phyloP scores from a whole-genome alignment of 2,329 filamentous ascomycete genomes.

The Akanthomyces uredinophilus region DNA sequence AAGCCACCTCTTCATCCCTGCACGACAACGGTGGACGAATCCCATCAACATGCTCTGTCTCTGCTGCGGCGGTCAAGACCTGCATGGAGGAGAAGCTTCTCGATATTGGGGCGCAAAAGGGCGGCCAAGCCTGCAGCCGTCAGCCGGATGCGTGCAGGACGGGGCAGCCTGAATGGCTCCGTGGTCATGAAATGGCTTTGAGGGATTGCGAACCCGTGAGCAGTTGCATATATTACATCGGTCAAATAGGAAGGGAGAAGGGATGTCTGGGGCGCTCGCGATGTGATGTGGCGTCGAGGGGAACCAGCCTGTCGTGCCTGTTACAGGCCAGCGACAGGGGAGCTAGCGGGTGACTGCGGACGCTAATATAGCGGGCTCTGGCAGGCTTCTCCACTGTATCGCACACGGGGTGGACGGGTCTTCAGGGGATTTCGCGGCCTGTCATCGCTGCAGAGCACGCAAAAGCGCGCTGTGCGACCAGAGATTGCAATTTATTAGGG shows the following conservation, averaged over 20 bases:
- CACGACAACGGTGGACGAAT: no score
- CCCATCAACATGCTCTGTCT: neutral
- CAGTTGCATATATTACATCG: neutral
- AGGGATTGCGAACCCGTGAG: constrained; percentile 4
- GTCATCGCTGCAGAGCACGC: neutral
- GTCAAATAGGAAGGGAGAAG: neutral
- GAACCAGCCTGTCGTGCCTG: neutral
- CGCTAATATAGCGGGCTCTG: neutral
- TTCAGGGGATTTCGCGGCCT: neutral
- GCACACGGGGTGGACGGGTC: neutral
- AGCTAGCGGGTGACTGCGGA: neutral
- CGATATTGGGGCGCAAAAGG: neutral
- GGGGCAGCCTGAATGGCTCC: neutral
- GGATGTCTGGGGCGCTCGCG: neutral
- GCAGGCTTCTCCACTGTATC: neutral
- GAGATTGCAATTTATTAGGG: neutral
- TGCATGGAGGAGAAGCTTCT: neutral
- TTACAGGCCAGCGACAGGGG: constrained; percentile 4
- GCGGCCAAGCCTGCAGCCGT: neutral
- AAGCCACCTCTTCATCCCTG: neutral
- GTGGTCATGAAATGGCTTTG: neutral
- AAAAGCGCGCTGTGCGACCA: neutral
- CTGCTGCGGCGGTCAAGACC: neutral
- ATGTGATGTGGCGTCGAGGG: constrained; percentile 13
- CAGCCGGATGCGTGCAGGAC: neutral